Base-by-base conservation (phyloP, 2,329 filamentous ascomycete species). In the Fusarium sp. region DNA sequence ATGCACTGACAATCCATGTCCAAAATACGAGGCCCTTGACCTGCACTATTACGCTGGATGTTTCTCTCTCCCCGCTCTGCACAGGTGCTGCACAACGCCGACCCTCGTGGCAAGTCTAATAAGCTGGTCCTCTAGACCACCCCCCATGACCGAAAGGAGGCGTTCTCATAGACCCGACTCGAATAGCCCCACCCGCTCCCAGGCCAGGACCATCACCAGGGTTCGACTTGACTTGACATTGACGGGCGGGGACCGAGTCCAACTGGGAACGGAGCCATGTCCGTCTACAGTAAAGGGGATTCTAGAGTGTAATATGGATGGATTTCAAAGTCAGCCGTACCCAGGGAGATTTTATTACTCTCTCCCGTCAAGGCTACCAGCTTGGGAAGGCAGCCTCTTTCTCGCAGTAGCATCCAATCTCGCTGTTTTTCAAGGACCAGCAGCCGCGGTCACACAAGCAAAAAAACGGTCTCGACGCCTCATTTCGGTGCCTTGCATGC, bases 71-170 rank as follows among this genome's bases (percentile, higher is more conserved):
- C 65, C 69, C 69, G 58, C 72, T 75, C 69, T 52, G 41, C 45
- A 27, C 45, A 10, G 30, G 30, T 10, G 30, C 30, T 52, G 41
- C 71, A 59, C 57, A 66, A 67, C 43, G 23, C 45, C 63, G 60
- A 30, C 56, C 58, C 60, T 67, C 50, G 50, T 54, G 50, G 50
- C 50, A 54, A 32, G 48, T 14, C 54, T 60, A 60, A 64, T 39
- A 58, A 30, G 56, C 39, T 34, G 45, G 27, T 39, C 32, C 32
- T 37, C 57, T 32, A 18, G n/a, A 13, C 48, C 48, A n/a, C 27
- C 39, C 41, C 72, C 64, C 61, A 61, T 70, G 72, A 59, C 62
- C 72, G 56, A 64, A 75, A 65, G 62, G 72, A 64, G 72, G 72
- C 69, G 72, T 41, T 73, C 43, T n/a, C 48, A 20, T 54, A 18